These are phyloP conservation scores for Candida mesenterica DNA, from an alignment of 1,139 yeast species.

Conservation along the genomic window DNA sequence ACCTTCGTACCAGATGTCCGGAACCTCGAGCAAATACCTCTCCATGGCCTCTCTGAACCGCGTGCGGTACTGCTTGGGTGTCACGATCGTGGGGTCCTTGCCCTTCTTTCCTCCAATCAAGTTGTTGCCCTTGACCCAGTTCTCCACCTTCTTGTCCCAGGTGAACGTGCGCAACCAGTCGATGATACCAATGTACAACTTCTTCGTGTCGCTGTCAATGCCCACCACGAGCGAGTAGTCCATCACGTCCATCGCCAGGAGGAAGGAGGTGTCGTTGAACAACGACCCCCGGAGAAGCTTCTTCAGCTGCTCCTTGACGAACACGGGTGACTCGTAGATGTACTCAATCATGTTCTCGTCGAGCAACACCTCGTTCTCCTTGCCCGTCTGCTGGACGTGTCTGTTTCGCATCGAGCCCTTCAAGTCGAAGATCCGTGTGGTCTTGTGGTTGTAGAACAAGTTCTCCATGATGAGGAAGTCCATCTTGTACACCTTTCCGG, in stretches of 20 bases:
- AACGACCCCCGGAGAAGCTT: conserved; percentile 79
- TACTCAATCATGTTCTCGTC: conserved; percentile 99
- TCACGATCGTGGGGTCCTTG: conserved; percentile 94
- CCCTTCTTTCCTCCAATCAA: conserved; percentile 82
- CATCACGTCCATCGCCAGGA: conserved; percentile 98
- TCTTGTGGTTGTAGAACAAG: conserved; percentile 78
- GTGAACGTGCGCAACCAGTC: conserved; percentile 96
- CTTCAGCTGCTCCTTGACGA: conserved; percentile 91
- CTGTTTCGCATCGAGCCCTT: conserved; percentile 98
- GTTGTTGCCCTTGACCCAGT: conserved; percentile 95
- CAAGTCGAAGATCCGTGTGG: conserved; percentile 86
- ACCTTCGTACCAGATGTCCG: conserved; percentile 75
- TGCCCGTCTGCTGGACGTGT: conserved; percentile 95
- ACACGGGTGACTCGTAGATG: conserved; percentile 92
- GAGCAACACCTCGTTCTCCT: conserved; percentile 86
- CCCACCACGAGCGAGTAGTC: conserved; percentile 96
- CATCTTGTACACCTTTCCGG: conserved; percentile 78
- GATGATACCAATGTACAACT: conserved; percentile 87
- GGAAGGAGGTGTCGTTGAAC: conserved; percentile 91
- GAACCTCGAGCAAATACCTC: conserved; percentile 88
- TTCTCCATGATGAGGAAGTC: conserved; percentile 96
- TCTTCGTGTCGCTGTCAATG: conserved; percentile 65
- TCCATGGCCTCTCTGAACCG: conserved; percentile 98
- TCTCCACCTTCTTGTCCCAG: conserved; percentile 97
- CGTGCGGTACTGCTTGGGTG: conserved; percentile 92